Evolutionary conservation across 2,329 filamentous ascomycete species (phyloP).

Genomic region (Diplocarpon mali): DNA sequence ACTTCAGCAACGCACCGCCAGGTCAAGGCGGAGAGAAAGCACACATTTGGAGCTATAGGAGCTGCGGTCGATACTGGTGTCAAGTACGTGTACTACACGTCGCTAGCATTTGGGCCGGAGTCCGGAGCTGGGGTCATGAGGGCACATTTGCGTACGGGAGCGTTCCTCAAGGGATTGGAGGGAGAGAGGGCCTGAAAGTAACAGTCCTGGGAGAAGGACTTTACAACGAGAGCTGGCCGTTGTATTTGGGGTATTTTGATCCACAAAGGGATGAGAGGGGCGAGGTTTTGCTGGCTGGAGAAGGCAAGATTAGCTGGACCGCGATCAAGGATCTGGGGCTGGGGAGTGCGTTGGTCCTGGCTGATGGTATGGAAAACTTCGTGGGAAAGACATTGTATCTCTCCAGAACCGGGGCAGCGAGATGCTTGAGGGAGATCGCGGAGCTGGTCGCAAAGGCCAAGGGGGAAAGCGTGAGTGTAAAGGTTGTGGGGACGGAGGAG

Average conservation of each 20-base stretch:
- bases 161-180: slow-evolving; percentile 13
- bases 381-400: slow-evolving; percentile 16
- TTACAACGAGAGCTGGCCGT: slow-evolving; percentile 22
- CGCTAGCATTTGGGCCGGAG: slow-evolving; percentile 18
- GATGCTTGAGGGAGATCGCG: slow-evolving; percentile 15
- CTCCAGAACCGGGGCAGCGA: slow-evolving; percentile 2
- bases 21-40: slow-evolving; percentile 11
- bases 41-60: slow-evolving; percentile 20
- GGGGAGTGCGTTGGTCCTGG: slow-evolving; percentile 16
- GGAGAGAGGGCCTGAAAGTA: slow-evolving; percentile 6
- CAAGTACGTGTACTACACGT: slow-evolving; percentile 28
- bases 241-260: slow-evolving; percentile 20
- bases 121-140: slow-evolving; percentile 15
- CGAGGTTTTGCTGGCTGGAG: slow-evolving; percentile 20
- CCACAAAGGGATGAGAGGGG: slow-evolving; percentile 10
- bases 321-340: slow-evolving; percentile 20
- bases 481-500: slow-evolving; percentile 14
- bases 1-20: slow-evolving; percentile 33
- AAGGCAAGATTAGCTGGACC: slow-evolving; percentile 21
- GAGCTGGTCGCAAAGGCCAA: slow-evolving; percentile 8
- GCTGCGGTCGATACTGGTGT: slow-evolving; percentile 26
- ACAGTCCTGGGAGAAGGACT: slow-evolving; percentile 22
- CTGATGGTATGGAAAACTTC: slow-evolving; percentile 9
- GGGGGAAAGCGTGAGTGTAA: slow-evolving; percentile 10
- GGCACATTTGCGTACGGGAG: slow-evolving; percentile 17